Percentiles rank a stretch among this genome's conserved stretches.
Conservation (phyloP, 768 basidiomycete species). For the Mycena latifolia region DNA sequence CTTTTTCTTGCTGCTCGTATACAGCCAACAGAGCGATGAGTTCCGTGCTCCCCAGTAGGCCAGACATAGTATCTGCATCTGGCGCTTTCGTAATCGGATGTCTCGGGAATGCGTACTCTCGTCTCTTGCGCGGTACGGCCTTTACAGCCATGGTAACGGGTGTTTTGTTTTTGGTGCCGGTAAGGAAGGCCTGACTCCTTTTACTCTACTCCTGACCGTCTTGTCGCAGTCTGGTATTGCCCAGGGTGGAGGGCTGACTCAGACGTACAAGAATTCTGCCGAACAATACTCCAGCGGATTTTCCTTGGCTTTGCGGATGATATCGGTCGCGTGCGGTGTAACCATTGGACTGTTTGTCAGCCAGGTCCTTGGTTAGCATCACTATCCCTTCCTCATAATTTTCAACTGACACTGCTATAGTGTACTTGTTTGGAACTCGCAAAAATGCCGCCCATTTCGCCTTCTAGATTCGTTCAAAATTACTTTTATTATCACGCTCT, state of each 20-base stretch:
- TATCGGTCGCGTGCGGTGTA: constrained; percentile 82
- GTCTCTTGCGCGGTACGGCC: constrained; percentile 81
- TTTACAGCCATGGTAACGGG: constrained; percentile 95
- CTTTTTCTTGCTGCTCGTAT: constrained; percentile 82
- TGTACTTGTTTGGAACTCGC: constrained; percentile 80
- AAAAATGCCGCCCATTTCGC: constrained; percentile 84
- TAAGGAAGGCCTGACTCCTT: constrained; percentile 52
- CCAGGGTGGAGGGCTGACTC: constrained; percentile 77
- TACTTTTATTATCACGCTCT: constrained; percentile 20
- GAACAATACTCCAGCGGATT: constrained; percentile 84
- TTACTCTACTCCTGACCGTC: constrained; percentile 30
- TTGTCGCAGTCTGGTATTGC: constrained; percentile 75
- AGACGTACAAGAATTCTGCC: constrained; percentile 69
- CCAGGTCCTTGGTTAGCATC: constrained; percentile 67
- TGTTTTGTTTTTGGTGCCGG: constrained; percentile 92
- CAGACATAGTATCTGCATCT: constrained; percentile 81
- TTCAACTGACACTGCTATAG: constrained; percentile 39
- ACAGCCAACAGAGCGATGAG: constrained; percentile 76
- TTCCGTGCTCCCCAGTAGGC: constrained; percentile 70
- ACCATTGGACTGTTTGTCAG: constrained; percentile 88
- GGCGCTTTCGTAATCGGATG: constrained; percentile 84
- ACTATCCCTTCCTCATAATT: neutral
- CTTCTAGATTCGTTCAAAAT: constrained; percentile 57
- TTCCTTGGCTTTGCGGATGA: constrained; percentile 85
- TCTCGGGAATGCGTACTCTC: constrained; percentile 87